Conservation (phyloP, 371 early-diverging fungal genomes). For the Vairimorpha necatrix region DNA sequence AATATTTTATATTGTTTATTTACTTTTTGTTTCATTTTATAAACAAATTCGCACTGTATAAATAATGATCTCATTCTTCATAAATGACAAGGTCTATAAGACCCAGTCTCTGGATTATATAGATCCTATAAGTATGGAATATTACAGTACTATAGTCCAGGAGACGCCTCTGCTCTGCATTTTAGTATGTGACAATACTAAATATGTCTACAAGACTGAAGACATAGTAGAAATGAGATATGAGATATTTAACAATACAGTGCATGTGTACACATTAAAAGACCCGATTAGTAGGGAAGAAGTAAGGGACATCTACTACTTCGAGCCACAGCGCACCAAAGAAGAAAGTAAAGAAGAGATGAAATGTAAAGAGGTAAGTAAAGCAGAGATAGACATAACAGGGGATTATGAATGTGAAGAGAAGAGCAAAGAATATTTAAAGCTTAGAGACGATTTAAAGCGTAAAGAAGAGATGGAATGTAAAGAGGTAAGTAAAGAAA, state of each 20-base stretch:
- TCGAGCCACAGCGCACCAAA: background rate
- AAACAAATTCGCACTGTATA: too few relatives aligned
- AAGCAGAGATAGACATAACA: background rate
- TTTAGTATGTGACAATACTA: background rate
- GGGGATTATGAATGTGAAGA: background rate
- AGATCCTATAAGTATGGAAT: background rate
- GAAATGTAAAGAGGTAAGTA: background rate
- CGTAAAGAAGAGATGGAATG: background rate
- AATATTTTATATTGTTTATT: too few relatives aligned
- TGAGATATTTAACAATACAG: background rate
- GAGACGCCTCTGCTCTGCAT: background rate
- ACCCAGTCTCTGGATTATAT: too few relatives aligned
- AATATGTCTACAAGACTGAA: background rate
- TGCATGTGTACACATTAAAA: background rate
- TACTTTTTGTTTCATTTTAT: too few relatives aligned
- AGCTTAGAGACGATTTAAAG: too few relatives aligned
- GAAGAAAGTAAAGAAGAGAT: background rate
- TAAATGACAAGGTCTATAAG: too few relatives aligned
- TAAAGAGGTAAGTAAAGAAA: background rate
- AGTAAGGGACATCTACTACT: background rate
- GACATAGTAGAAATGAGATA: constrained; percentile 3
- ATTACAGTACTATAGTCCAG: background rate
- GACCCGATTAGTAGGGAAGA: constrained; percentile 3
- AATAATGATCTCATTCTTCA: too few relatives aligned
- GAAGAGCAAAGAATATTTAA: background rate